Evolutionary conservation across 768 basidiomycete genomes (phyloP).

Genomic region (Kwoniella bestiolae): DNA sequence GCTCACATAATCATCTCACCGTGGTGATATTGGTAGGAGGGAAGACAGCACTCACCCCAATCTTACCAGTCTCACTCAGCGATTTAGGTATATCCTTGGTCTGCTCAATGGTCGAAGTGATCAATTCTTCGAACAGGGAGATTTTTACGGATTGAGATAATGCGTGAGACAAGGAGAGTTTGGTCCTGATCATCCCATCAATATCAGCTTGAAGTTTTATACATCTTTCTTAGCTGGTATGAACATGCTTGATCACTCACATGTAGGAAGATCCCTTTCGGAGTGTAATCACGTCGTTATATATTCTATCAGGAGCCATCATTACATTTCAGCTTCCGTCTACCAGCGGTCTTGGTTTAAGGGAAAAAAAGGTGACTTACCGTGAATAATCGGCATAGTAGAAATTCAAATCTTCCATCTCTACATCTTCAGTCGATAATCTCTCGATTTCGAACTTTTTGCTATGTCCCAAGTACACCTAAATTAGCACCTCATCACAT

Average conservation of each 20-base stretch:
- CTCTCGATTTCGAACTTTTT: conserved; percentile 93
- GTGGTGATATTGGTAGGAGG: too few relatives aligned
- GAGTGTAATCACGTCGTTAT: conserved; percentile 93
- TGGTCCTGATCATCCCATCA: conserved; percentile 70
- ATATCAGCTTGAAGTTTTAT: conserved; percentile 1
- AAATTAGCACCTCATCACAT: too few relatives aligned
- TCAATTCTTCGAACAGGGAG: conserved; percentile 91
- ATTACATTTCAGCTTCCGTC: too few relatives aligned
- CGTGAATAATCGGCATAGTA: conserved; percentile 97
- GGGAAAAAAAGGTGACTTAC: conserved; percentile 59
- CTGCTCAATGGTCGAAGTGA: conserved; percentile 90
- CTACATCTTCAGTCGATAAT: conserved; percentile 79
- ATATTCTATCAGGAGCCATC: too few relatives aligned
- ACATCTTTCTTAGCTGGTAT: too few relatives aligned
- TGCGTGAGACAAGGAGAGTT: conserved; percentile 90
- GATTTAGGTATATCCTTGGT: conserved; percentile 94
- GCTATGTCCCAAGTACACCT: conserved; percentile 60
- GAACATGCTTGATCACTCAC: too few relatives aligned
- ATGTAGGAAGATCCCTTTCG: conserved; percentile 94
- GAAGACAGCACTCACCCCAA: conserved; percentile 69
- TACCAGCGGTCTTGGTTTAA: neutral
- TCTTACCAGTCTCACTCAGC: conserved; percentile 92
- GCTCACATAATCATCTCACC: too few relatives aligned
- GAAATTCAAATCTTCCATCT: conserved; percentile 96
- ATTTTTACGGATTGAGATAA: conserved; percentile 97